These are phyloP conservation scores for Plantago coronopus DNA, from an alignment of 305 asterid genomes.

Conservation along the genomic window DNA sequence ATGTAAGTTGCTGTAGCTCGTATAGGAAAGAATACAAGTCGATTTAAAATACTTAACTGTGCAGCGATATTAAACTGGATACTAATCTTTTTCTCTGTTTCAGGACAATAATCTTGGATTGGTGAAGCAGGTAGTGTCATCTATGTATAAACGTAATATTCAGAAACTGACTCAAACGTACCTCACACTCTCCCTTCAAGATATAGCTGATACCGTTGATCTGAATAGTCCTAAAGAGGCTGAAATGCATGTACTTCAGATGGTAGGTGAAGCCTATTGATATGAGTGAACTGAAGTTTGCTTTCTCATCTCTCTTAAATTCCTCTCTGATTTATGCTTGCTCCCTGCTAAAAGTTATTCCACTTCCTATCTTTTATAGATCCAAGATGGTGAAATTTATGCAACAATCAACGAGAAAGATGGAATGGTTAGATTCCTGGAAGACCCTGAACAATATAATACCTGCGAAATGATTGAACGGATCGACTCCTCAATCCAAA, in stretches of 20 bases:
- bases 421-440: conserved; percentile 98
- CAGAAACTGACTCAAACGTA: conserved; percentile 97
- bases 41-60: conserved; percentile 16
- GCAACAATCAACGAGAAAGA: conserved; percentile 98
- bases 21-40: not conserved
- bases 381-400: conserved; percentile 89
- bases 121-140: conserved; percentile 91
- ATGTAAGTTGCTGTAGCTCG: conserved; percentile 43
- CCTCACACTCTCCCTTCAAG: conserved; percentile 92
- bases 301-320: conserved; percentile 2
- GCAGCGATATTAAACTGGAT: conserved; percentile 6
- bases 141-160: conserved; percentile 92
- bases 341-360: not conserved
- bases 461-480: conserved; percentile 89
- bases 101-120: conserved; percentile 95
- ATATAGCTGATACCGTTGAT: conserved; percentile 79
- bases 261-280: conserved; percentile 47
- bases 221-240: conserved; percentile 82
- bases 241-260: conserved; percentile 95
- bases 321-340: not conserved
- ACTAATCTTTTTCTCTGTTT: conserved; percentile 16
- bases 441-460: conserved; percentile 96
- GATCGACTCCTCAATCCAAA: conserved; percentile 82
- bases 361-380: conserved; percentile 37
- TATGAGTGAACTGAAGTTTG: not conserved